phyloP scores from a whole-genome alignment of 1,139 yeast species.

The Sugiyamaella japonica region DNA sequence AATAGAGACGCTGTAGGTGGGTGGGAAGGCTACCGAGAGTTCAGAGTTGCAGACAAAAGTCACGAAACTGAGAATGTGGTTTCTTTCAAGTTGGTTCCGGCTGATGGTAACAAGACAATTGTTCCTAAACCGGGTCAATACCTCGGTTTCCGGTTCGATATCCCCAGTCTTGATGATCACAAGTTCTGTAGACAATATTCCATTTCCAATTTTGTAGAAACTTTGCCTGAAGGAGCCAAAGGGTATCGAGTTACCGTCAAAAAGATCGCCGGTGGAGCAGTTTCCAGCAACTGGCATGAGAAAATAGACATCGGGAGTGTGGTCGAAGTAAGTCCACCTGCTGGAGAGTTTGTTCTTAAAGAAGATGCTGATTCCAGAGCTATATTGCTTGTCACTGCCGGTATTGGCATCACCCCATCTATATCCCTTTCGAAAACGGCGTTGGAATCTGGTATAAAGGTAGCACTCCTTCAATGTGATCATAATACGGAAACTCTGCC shows the following conservation, averaged over 20 bases:
- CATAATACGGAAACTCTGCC: slow-evolving; percentile 28
- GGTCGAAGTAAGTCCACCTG: slow-evolving; percentile 58
- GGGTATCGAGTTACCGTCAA: slow-evolving; percentile 58
- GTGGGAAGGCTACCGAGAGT: slow-evolving; percentile 60
- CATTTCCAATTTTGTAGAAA: slow-evolving; percentile 41
- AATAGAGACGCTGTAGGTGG: slow-evolving; percentile 41
- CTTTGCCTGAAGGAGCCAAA: slow-evolving; percentile 28
- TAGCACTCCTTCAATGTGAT: slow-evolving; percentile 32
- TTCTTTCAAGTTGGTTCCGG: slow-evolving; percentile 54
- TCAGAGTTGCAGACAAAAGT: slow-evolving; percentile 48
- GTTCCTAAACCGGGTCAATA: slow-evolving; percentile 60
- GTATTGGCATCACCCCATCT: slow-evolving; percentile 69
- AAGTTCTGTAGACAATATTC: slow-evolving; percentile 53
- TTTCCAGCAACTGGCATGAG: slow-evolving; percentile 57
- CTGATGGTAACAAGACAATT: slow-evolving; percentile 45
- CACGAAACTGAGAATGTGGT: slow-evolving; percentile 52
- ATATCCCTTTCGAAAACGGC: slow-evolving; percentile 52
- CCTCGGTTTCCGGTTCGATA: slow-evolving; percentile 52
- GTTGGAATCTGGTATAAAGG: slow-evolving; percentile 19
- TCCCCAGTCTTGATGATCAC: slow-evolving; percentile 34
- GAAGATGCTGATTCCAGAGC: slow-evolving; percentile 34
- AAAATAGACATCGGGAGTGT: slow-evolving; percentile 51
- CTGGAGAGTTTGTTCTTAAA: slow-evolving; percentile 53
- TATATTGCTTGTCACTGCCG: slow-evolving; percentile 56
- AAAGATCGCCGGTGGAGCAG: slow-evolving; percentile 49